Conservation (phyloP, 495 filamentous ascomycete species). For the Penicillium soppii region DNA sequence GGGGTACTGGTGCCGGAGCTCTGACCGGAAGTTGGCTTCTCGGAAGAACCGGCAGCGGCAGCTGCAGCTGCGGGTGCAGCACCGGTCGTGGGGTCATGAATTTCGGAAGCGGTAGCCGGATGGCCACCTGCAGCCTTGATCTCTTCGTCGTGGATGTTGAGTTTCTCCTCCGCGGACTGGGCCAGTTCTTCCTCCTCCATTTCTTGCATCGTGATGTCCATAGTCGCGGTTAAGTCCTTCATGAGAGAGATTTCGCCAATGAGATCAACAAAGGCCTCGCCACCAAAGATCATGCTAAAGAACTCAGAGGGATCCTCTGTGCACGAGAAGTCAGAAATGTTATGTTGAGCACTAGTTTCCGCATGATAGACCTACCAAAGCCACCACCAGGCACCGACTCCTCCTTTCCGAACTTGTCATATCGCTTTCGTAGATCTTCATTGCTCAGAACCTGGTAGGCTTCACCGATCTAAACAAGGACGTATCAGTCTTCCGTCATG, state of each 20-base stretch:
- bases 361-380: conserved; percentile 60
- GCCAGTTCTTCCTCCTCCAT: conserved; percentile 65
- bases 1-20: conserved; percentile 67
- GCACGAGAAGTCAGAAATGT: not conserved
- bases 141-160: conserved; percentile 45
- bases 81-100: conserved; percentile 19
- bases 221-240: conserved; percentile 85
- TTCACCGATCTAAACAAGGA: conserved; percentile 72
- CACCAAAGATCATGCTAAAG: conserved; percentile 98
- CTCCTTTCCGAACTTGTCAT: conserved; percentile 97
- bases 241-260: conserved; percentile 91
- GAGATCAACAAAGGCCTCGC: conserved; percentile 89
- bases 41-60: conserved; percentile 20
- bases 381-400: conserved; percentile 81
- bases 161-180: conserved; percentile 49
- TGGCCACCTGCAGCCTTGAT: conserved; percentile 31
- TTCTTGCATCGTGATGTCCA: conserved; percentile 83
- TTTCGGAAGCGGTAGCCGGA: conserved; percentile 25
- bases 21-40: conserved; percentile 23
- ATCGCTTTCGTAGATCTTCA: conserved; percentile 78
- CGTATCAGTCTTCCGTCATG: conserved; percentile 9
- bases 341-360: conserved; percentile 20
- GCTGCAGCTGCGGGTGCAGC: conserved; percentile 17
- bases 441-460: conserved; percentile 97
- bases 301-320: conserved; percentile 93